Base-by-base conservation (phyloP, 2,329 filamentous ascomycete species). In the Leptodontidium sp. region DNA sequence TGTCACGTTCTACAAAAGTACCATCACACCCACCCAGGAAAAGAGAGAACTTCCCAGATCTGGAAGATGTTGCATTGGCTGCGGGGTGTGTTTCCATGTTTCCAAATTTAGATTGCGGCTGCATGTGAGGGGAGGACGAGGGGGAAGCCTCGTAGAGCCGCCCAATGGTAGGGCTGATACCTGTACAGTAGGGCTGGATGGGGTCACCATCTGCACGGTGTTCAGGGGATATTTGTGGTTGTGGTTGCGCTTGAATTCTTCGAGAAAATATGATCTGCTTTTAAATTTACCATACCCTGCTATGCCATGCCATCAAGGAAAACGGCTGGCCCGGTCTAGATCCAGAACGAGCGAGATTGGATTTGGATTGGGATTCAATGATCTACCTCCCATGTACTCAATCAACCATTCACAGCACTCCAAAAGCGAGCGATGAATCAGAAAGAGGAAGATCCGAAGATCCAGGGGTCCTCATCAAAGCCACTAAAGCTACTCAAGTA, bases 1-100 rank as follows among this genome's bases (percentile, higher is more conserved):
- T 59, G 35, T 24, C 55, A 59, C 35, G 55, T 59, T 43, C n/a
- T 17, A 43, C 55, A 43, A 55, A 35, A 55, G 26, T 55, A 55
- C 52, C 52, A 14, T 35, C 24, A 9, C 24, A 11, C 29, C 29
- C 29, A 32, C 29, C 29, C 29, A 32, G 29, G 4, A 32, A 32
- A 6, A 32, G 3, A 32, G 29, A 32, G 3, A 32, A 32, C 6
- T 24, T 53, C 50, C 50, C 24, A 15, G 12, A 17, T 55, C 29
- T 32, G 29, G 14, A 17, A n/a, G 17, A 55, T 17, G 0, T 35
- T n/a, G 52, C 15, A 7, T 17, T 14, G 12, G 14, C 26, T 55
- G 15, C 14, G n/a, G 29, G 52, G 26, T 15, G 17, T 32, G 29
- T 32, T 32, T 6, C 29, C 3, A 3, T 3, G 29, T 32, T 55